phyloP scores from a whole-genome alignment of 352 stramenopile genomes.

The Globisporangium radiosum region DNA sequence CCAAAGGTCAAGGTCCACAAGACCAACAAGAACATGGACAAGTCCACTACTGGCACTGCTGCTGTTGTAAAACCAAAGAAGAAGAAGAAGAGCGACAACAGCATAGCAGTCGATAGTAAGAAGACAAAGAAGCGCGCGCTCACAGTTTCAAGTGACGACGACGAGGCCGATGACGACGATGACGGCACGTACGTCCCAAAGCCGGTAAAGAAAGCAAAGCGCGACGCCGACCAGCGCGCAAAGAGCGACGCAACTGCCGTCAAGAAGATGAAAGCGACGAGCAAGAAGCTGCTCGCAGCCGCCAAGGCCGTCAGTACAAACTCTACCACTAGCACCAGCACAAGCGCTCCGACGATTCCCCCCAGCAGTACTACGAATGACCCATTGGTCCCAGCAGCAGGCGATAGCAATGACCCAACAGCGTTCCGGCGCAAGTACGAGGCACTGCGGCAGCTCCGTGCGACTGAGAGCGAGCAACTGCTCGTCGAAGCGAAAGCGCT shows the following conservation, averaged over 20 bases:
- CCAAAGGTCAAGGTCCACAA: not conserved
- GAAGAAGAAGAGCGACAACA: conserved; percentile 2
- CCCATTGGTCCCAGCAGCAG: not conserved
- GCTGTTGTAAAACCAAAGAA: not conserved
- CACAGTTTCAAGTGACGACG: not conserved
- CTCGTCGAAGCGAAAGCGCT: conserved; percentile 52
- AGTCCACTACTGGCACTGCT: too few relatives aligned
- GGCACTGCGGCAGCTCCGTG: conserved; percentile 45
- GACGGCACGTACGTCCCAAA: not conserved
- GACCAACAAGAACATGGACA: too few relatives aligned
- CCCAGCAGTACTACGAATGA: not conserved
- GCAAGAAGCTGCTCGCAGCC: not conserved
- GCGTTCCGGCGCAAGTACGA: conserved; percentile 36
- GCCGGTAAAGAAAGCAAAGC: not conserved
- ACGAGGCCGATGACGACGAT: conserved; percentile 14
- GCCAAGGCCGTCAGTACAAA: conserved; percentile 5
- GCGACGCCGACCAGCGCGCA: not conserved
- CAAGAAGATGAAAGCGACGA: conserved; percentile 2
- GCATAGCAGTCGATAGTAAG: not conserved
- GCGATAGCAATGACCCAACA: conserved; percentile 10
- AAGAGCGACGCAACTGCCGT: not conserved
- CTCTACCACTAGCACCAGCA: conserved; percentile 4
- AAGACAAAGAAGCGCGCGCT: conserved; percentile 1
- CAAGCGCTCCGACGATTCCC: not conserved
- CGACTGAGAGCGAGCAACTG: conserved; percentile 56